Conservation (phyloP, 2,329 filamentous ascomycete species). For the Ilyonectria robusta region DNA sequence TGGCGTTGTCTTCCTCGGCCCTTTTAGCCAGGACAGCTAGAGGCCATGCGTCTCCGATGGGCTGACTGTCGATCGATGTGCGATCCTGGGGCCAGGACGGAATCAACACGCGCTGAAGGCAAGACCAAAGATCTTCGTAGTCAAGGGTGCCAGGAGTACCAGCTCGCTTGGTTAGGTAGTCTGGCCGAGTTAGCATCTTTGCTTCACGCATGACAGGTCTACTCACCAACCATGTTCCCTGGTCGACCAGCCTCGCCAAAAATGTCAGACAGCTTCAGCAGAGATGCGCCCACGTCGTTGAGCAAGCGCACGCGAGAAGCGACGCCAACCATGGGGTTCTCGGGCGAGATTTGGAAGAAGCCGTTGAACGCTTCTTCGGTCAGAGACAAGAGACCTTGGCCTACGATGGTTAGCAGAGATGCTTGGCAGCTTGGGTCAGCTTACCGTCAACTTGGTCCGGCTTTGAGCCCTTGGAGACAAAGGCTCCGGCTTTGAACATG, state of each 20-base stretch:
- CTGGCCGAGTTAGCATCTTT: constrained; percentile 43
- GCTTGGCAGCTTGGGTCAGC: accelerated
- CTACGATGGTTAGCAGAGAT: constrained; percentile 32
- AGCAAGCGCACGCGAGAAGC: constrained; percentile 59
- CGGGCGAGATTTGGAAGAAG: constrained; percentile 59
- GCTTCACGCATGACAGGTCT: accelerated
- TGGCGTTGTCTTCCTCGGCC: not conserved
- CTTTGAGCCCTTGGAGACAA: constrained; percentile 42
- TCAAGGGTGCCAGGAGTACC: constrained; percentile 51
- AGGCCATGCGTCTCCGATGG: constrained; percentile 67
- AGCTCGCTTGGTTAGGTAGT: constrained; percentile 53
- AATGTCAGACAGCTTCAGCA: constrained; percentile 54
- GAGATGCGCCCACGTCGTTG: constrained; percentile 57
- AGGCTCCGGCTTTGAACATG: constrained; percentile 62
- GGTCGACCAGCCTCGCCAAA: constrained; percentile 61
- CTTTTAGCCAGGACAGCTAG: constrained; percentile 47
- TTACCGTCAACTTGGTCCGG: constrained; percentile 54
- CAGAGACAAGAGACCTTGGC: constrained; percentile 52
- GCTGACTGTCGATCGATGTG: constrained; percentile 62
- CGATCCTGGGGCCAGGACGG: constrained; percentile 64
- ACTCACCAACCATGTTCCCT: constrained; percentile 61
- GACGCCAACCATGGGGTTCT: constrained; percentile 62
- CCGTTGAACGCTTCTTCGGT: constrained; percentile 50
- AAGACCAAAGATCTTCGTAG: constrained; percentile 57
- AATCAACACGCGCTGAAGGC: constrained; percentile 60